These are phyloP conservation scores for Gastrolobium bilobum DNA, from an alignment of 306 rosid species.

Conservation along the genomic window DNA sequence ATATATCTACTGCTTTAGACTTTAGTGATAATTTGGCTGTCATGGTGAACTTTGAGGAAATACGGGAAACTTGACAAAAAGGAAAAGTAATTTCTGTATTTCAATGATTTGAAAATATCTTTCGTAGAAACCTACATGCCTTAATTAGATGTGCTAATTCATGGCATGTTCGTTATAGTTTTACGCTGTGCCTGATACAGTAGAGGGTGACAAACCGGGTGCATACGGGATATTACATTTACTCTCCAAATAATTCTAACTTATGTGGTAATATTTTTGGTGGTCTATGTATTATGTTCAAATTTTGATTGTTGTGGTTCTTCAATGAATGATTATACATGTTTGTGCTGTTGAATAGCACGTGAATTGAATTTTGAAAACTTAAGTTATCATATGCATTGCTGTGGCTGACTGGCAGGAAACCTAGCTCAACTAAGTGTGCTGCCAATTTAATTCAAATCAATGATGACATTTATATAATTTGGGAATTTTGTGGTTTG, in stretches of 20 bases:
- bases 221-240: too few relatives aligned
- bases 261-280: background rate
- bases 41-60: too few relatives aligned
- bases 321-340: background rate
- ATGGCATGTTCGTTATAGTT: too few relatives aligned
- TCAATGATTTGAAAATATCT: too few relatives aligned
- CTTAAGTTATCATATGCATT: background rate
- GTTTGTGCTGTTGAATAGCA: background rate
- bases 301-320: slow-evolving; percentile 6
- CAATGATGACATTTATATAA: background rate
- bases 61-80: too few relatives aligned
- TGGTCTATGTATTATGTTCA: background rate
- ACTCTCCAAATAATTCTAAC: background rate
- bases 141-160: too few relatives aligned
- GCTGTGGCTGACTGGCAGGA: background rate
- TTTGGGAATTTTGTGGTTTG: background rate
- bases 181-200: too few relatives aligned
- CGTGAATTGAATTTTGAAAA: background rate
- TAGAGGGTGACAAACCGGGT: too few relatives aligned
- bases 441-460: background rate
- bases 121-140: too few relatives aligned
- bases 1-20: too few relatives aligned
- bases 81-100: too few relatives aligned
- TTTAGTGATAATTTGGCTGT: too few relatives aligned
- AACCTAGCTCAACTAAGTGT: background rate